Conservation (phyloP, 1,284 basidiomycete species). For the Rhodotorula mucilaginosa region DNA sequence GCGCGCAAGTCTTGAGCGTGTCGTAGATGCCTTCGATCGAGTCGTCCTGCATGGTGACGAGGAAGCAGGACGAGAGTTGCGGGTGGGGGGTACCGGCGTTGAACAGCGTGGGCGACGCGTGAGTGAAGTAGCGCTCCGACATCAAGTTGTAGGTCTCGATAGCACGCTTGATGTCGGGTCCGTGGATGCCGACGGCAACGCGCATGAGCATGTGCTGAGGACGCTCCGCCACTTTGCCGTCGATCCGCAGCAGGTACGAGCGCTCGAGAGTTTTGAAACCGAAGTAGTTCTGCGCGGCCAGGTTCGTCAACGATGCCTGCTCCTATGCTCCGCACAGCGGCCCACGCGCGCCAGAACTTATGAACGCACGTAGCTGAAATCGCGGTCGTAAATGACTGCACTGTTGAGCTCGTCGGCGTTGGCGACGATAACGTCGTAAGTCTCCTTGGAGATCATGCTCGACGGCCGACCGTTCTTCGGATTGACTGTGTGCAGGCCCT, state of each 20-base stretch:
- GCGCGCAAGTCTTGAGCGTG: constrained; percentile 95
- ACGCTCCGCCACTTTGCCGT: constrained; percentile 92
- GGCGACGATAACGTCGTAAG: constrained; percentile 76
- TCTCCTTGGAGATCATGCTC: constrained; percentile 88
- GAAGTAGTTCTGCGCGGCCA: constrained; percentile 63
- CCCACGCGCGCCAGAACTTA: neutral
- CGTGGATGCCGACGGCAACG: constrained; percentile 96
- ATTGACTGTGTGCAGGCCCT: constrained; percentile 62
- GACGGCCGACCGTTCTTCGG: constrained; percentile 87
- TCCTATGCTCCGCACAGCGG: neutral
- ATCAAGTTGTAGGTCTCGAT: constrained; percentile 76
- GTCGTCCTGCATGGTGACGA: constrained; percentile 97
- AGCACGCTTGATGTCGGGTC: constrained; percentile 79
- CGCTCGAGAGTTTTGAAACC: constrained; percentile 99
- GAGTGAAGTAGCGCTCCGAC: constrained; percentile 96
- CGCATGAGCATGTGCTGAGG: constrained; percentile 99
- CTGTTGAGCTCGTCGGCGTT: constrained; percentile 85
- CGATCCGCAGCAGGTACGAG: constrained; percentile 91
- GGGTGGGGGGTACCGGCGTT: constrained; percentile 95
- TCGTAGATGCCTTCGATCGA: constrained; percentile 99
- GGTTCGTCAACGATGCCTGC: too few relatives aligned
- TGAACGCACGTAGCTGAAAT: constrained; percentile 83
- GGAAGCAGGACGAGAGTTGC: constrained; percentile 96
- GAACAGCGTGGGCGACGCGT: constrained; percentile 97
- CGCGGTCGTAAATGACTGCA: constrained; percentile 95